Evolutionary conservation across 116 monocot species (phyloP).

Genomic region (Trichopus zeylanicus): DNA sequence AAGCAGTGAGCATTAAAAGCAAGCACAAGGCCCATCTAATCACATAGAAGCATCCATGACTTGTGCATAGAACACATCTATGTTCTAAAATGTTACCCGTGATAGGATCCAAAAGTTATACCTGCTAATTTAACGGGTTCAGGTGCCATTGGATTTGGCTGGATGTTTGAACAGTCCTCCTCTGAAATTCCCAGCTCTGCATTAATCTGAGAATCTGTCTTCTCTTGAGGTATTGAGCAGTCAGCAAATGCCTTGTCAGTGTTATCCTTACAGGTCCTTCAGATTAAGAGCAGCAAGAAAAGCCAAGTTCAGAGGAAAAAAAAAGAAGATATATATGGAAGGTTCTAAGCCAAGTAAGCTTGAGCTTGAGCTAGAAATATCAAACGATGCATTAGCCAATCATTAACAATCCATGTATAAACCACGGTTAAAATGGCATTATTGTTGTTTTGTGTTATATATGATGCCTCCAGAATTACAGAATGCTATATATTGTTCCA

Average conservation of each 20-base stretch:
- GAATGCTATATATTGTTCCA: no score
- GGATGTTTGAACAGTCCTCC: slow-evolving; percentile 28
- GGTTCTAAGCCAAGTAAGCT: background rate
- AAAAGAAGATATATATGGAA: background rate
- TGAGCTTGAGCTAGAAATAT: no score
- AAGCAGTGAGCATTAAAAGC: slow-evolving; percentile 3
- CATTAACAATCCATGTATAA: no score
- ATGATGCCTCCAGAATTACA: no score
- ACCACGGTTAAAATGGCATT: no score
- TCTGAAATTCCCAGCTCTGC: slow-evolving; percentile 77
- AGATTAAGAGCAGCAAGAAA: slow-evolving; percentile 3
- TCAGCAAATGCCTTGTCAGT: slow-evolving; percentile 69
- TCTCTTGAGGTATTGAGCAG: slow-evolving; percentile 89
- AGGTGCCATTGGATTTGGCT: slow-evolving; percentile 13
- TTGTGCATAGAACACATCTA: background rate
- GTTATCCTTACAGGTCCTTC: slow-evolving; percentile 96
- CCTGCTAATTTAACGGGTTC: slow-evolving; percentile 19
- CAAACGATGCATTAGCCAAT: no score
- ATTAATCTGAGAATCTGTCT: slow-evolving; percentile 87
- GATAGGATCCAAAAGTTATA: background rate
- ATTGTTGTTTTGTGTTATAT: no score
- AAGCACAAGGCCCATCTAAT: background rate
- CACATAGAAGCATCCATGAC: background rate
- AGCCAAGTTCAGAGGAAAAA: background rate
- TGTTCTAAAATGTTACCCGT: background rate